phyloP scores from a whole-genome alignment of 345 rosid genomes.

The Eucalyptus leucophloia region DNA sequence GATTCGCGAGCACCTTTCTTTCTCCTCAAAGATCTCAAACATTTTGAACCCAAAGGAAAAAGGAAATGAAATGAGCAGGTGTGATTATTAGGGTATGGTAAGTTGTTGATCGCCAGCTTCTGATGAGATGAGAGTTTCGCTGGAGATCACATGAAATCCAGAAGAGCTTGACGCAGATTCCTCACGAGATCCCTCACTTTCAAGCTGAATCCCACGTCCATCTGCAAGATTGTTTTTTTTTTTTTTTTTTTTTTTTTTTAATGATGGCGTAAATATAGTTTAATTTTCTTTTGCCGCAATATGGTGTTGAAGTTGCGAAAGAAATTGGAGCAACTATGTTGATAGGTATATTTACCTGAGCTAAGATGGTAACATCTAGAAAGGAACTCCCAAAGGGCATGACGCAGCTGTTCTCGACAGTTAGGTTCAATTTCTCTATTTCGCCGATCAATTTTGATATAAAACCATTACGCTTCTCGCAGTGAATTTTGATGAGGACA shows the following conservation, averaged over 20 bases:
- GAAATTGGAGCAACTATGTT: not conserved
- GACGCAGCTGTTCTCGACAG: not conserved
- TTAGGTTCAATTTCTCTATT: not conserved
- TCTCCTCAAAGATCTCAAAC: not conserved
- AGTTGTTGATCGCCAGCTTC: not conserved
- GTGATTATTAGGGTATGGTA: not conserved
- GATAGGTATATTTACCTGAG: not conserved
- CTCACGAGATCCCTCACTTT: slow-evolving; percentile 40
- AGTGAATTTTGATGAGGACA: not conserved
- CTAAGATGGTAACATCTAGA: not conserved
- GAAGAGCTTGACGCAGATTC: slow-evolving; percentile 27
- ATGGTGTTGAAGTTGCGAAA: not conserved
- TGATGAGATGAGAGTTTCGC: not conserved
- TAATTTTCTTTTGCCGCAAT: not conserved
- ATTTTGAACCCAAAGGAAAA: not conserved
- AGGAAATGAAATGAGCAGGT: not conserved
- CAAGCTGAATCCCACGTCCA: slow-evolving; percentile 29
- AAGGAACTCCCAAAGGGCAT: not conserved
- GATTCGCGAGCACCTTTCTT: not conserved
- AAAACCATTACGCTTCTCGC: not conserved
- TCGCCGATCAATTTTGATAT: not conserved
- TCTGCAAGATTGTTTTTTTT: slow-evolving; percentile 22
- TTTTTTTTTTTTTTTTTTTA: not conserved
- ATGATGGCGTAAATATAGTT: not conserved
- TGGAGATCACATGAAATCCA: slow-evolving; percentile 8